A percentile compares a stretch with the other conserved stretches of the same genome.
phyloP scores from a whole-genome alignment of 1,284 basidiomycete species.

The Athelia sp. region DNA sequence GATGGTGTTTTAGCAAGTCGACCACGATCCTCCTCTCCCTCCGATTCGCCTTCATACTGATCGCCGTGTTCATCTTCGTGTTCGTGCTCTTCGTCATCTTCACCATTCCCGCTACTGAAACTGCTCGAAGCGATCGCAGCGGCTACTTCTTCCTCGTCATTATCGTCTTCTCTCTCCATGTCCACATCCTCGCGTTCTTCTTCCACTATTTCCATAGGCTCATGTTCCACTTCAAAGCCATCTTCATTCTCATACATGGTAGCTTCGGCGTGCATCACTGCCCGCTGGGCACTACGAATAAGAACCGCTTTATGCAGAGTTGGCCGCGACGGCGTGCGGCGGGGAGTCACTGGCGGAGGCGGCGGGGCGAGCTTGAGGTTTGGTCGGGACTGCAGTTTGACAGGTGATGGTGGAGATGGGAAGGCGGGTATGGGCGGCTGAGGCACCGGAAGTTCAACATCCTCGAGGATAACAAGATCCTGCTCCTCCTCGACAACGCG shows the following conservation, averaged over 20 bases:
- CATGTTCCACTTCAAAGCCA: conserved; percentile 23
- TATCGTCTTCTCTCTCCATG: conserved; percentile 20
- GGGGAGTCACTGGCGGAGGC: background rate
- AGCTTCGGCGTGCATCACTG: conserved; percentile 31
- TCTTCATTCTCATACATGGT: conserved; percentile 15
- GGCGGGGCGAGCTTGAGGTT: conserved; percentile 34
- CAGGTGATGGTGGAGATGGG: conserved; percentile 12
- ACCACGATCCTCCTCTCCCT: conserved; percentile 1
- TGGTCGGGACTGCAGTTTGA: conserved; percentile 1
- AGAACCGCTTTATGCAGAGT: conserved; percentile 66
- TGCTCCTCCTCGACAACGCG: conserved; percentile 63
- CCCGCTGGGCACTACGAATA: conserved; percentile 61
- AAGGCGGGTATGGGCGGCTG: conserved; percentile 5
- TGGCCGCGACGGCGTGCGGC: conserved; percentile 29
- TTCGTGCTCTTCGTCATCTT: conserved; percentile 12
- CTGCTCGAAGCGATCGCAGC: conserved; percentile 18
- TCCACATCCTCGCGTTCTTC: conserved; percentile 22
- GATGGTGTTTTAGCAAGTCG: conserved; percentile 7
- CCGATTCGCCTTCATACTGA: conserved; percentile 14
- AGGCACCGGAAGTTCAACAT: conserved; percentile 27
- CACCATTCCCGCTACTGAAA: conserved; percentile 24
- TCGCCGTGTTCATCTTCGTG: conserved; percentile 13
- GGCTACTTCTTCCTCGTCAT: conserved; percentile 26
- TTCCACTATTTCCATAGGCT: no score
- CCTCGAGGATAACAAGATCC: conserved; percentile 68